Percentiles rank a stretch among this genome's conserved stretches.
phyloP scores from a whole-genome alignment of 164 flowering plant species.

The Macadamia tetraphylla region DNA sequence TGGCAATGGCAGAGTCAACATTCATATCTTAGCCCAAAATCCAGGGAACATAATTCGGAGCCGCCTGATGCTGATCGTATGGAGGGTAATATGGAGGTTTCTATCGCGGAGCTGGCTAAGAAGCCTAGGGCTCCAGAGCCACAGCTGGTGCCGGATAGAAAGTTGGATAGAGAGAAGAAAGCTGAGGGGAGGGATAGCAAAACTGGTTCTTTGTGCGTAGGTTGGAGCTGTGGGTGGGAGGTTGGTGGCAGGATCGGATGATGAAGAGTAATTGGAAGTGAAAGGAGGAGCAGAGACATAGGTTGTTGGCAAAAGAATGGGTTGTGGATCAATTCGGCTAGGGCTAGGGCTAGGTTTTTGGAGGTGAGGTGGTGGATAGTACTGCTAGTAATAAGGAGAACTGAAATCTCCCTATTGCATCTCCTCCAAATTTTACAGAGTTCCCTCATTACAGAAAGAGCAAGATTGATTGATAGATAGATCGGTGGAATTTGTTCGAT shows the following conservation, averaged over 20 bases:
- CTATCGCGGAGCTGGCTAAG: constrained; percentile 27
- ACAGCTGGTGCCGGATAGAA: constrained; percentile 16
- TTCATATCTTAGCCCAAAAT: constrained; percentile 56
- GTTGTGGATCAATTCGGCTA: constrained; percentile 4
- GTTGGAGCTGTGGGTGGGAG: constrained; percentile 36
- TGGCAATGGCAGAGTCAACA: constrained; percentile 66
- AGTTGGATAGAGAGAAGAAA: constrained; percentile 8
- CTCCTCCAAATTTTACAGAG: neutral
- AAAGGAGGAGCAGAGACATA: constrained; percentile 89
- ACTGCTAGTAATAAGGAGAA: constrained; percentile 11
- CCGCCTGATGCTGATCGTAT: constrained; percentile 48
- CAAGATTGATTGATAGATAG: neutral
- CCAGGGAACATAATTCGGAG: constrained; percentile 26
- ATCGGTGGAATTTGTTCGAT: neutral
- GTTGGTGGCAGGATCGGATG: constrained; percentile 36
- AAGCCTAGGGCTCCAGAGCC: constrained; percentile 25
- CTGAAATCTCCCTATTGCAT: constrained; percentile 24
- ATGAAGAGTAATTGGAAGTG: constrained; percentile 35
- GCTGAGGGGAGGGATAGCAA: constrained; percentile 24
- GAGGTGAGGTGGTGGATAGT: constrained; percentile 9
- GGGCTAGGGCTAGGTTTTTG: constrained; percentile 19
- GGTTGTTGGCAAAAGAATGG: constrained; percentile 19
- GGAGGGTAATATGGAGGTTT: constrained; percentile 36
- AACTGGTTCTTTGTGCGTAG: constrained; percentile 25
- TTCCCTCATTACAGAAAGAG: neutral